A percentile compares a stretch with the other conserved stretches of the same genome.
These are phyloP conservation scores for Vaccinium macrocarpon DNA, from an alignment of 148 eudicot species.

Conservation along the genomic window DNA sequence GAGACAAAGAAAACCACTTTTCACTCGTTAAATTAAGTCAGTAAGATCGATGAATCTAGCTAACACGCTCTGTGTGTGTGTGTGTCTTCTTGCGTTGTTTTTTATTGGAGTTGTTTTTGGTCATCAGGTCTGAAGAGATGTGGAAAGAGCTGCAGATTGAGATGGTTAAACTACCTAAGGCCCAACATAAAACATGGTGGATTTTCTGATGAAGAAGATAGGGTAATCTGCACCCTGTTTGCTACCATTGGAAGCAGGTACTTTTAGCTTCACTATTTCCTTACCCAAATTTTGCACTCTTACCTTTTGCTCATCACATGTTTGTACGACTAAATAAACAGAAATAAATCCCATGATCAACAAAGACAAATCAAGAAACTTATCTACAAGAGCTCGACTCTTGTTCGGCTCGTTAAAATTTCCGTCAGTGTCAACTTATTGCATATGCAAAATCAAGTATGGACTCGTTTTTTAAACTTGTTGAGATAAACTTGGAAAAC, in stretches of 20 bases:
- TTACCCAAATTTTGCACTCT: neutral
- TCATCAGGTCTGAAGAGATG: constrained; percentile 33
- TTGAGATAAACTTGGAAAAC: no score
- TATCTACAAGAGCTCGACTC: neutral
- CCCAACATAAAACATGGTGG: constrained; percentile 38
- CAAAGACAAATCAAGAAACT: neutral
- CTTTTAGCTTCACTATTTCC: constrained; percentile 11
- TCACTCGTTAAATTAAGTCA: no score
- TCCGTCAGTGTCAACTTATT: no score
- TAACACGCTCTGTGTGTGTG: neutral
- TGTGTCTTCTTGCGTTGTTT: neutral
- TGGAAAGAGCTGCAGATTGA: constrained; percentile 38
- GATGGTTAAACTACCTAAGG: constrained; percentile 37
- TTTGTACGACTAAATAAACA: neutral
- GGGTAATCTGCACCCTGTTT: constrained; percentile 31
- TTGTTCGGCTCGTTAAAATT: neutral
- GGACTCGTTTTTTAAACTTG: no score
- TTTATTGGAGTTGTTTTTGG: neutral
- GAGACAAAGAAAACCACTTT: no score
- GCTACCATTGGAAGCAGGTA: constrained; percentile 35
- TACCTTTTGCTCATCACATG: no score
- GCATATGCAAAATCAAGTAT: no score
- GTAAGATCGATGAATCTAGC: no score
- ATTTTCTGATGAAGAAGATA: constrained; percentile 37
- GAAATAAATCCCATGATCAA: neutral